A percentile compares a stretch with the other conserved stretches of the same genome.
phyloP scores from a whole-genome alignment of 179 eudicot species.

The Gypsophila paniculata region DNA sequence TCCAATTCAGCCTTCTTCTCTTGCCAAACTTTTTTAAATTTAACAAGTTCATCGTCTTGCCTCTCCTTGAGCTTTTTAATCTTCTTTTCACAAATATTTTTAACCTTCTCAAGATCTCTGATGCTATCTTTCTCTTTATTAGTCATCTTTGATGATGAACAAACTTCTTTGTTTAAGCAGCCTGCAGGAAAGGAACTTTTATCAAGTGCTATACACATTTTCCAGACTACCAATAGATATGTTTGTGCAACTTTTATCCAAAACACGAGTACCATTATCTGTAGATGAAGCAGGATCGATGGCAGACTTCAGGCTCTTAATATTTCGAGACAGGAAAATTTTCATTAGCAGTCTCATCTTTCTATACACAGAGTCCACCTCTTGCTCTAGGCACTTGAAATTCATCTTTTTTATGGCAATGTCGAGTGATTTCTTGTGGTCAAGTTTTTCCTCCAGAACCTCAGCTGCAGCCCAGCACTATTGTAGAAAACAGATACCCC shows the following conservation, averaged over 20 bases:
- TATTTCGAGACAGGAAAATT: constrained; percentile 28
- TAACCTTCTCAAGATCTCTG: constrained; percentile 23
- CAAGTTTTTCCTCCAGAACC: constrained; percentile 40
- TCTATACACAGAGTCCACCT: constrained; percentile 36
- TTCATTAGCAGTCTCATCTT: constrained; percentile 40
- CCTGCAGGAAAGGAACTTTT: constrained; percentile 26
- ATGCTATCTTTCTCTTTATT: constrained; percentile 15
- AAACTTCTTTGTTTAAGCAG: constrained; percentile 17
- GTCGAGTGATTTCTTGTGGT: constrained; percentile 39
- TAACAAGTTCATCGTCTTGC: constrained; percentile 30
- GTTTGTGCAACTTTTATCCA: constrained; percentile 17
- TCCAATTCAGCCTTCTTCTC: constrained; percentile 31
- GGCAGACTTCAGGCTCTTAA: constrained; percentile 21
- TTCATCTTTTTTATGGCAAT: constrained; percentile 41
- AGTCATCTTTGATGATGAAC: constrained; percentile 16
- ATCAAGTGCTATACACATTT: constrained; percentile 17
- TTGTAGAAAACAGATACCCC: constrained; percentile 21
- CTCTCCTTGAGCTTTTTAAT: constrained; percentile 25
- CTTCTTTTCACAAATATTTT: constrained; percentile 24
- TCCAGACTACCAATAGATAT: constrained; percentile 1
- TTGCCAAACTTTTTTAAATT: constrained; percentile 23
- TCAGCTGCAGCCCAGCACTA: constrained; percentile 74
- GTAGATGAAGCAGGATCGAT: constrained; percentile 23
- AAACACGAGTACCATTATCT: constrained; percentile 16
- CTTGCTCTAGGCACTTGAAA: constrained; percentile 45